Conservation (phyloP, 768 basidiomycete genomes). For the Tephrocybe sp. region DNA sequence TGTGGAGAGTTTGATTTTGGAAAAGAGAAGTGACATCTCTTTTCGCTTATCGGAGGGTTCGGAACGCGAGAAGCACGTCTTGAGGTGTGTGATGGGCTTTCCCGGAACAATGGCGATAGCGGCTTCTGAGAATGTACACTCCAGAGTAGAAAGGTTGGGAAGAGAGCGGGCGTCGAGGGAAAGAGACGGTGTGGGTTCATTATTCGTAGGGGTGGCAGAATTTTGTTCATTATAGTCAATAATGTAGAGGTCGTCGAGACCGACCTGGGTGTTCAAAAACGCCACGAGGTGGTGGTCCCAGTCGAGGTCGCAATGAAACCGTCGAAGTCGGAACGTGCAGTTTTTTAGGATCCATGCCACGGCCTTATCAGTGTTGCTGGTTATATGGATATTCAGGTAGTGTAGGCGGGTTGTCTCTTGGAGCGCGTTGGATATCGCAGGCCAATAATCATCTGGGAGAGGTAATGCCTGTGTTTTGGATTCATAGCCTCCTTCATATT, state of each 20-base stretch:
- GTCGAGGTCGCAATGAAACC: slow-evolving; percentile 63
- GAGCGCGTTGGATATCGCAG: slow-evolving; percentile 46
- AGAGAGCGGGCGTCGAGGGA: slow-evolving; percentile 33
- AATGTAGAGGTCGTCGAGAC: slow-evolving; percentile 49
- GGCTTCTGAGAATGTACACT: slow-evolving; percentile 69
- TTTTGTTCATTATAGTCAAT: slow-evolving; percentile 39
- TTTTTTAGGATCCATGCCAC: slow-evolving; percentile 39
- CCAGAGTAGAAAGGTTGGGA: slow-evolving; percentile 49
- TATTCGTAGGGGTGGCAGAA: slow-evolving; percentile 17
- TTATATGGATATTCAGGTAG: slow-evolving; percentile 50
- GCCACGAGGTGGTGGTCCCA: slow-evolving; percentile 57
- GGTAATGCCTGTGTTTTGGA: slow-evolving; percentile 20
- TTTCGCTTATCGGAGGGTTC: slow-evolving; percentile 44
- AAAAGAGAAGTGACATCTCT: slow-evolving; percentile 49
- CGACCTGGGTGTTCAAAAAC: slow-evolving; percentile 48
- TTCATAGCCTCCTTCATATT: slow-evolving; percentile 22
- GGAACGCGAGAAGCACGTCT: slow-evolving; percentile 66
- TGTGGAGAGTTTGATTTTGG: slow-evolving; percentile 43
- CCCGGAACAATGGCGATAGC: slow-evolving; percentile 53
- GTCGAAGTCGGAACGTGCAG: slow-evolving; percentile 52
- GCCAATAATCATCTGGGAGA: slow-evolving; percentile 46
- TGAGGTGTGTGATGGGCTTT: slow-evolving; percentile 59
- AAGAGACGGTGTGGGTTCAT: slow-evolving; percentile 22
- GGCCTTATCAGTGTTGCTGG: slow-evolving; percentile 32
- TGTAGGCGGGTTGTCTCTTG: slow-evolving; percentile 43